Evolutionary conservation across 306 rosid species (phyloP), one percentile per base, ranked within the genome.

Genomic region (Dalbergia cochinchinensis): DNA sequence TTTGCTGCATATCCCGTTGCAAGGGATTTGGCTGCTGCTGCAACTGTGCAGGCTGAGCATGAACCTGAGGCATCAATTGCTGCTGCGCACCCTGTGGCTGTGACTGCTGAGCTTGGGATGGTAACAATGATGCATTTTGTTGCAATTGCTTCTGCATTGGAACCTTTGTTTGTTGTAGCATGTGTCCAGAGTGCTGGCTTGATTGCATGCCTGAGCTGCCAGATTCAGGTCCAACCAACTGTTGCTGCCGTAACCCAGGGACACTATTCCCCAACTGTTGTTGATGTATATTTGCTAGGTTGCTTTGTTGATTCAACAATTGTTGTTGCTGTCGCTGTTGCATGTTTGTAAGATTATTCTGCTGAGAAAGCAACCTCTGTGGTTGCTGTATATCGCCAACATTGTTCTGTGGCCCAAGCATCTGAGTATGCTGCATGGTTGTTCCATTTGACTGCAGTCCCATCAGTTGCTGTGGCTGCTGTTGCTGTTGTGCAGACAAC

Each of bases 1-100:
- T 93, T 78, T 89, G 97, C 61, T 86, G 94, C 89, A 92, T 80
- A 68, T 94, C 98, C 35, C 92, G 90, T 78, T 91, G 91, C 26
- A 91, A 83, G 47, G 85, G 71, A 83, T 88, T 91, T 39, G 88
- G 86, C 85, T 90, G 97, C 84, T 88, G 97, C 76, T 87, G 98
- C 85, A 90, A 77, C 89, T 91, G 97, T 59, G 92, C 13, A 70
- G 97, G 76, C 85, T 94, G 97, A 68, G 91, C 79, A 42, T 89
- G 94, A 73, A 89, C 90, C 87, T 91, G 97, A 16, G 97, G 80
- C 83, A 91, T 82, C 75, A 90, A 39, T 74, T 92, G 97, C 83
- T 90, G 94, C 79, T 87, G 97, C 66, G 92, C 82, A 78, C 82
- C 81, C 82, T 89, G 92, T 60, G 91, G 51, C 76, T 91, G 95